These are phyloP conservation scores for Penicillium nucicola DNA, from an alignment of 495 filamentous ascomycete species.

Conservation along the genomic window DNA sequence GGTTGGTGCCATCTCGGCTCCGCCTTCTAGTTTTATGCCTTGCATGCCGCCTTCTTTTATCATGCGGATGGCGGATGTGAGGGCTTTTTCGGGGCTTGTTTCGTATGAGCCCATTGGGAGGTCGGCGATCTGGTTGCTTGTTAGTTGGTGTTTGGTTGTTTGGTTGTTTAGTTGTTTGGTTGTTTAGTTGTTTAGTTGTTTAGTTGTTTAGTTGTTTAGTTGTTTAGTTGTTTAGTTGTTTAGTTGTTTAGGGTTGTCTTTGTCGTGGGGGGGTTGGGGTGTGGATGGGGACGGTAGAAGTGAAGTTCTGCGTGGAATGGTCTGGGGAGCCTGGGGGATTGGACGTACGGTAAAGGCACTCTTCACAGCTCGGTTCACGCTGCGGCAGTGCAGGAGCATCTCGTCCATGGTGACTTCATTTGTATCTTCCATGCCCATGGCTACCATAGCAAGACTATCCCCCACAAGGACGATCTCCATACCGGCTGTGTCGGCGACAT, in stretches of 20 bases:
- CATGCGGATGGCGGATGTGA: slow-evolving; percentile 80
- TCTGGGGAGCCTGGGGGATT: neutral
- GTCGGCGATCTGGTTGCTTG: slow-evolving; percentile 63
- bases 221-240: neutral
- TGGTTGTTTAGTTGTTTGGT: neutral
- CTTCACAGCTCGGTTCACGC: slow-evolving; percentile 79
- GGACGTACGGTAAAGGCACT: slow-evolving; percentile 75
- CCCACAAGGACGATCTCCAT: slow-evolving; percentile 95
- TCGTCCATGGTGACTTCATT: slow-evolving; percentile 84
- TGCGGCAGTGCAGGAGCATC: slow-evolving; percentile 93
- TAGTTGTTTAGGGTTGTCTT: too few relatives aligned
- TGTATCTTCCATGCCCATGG: slow-evolving; percentile 92
- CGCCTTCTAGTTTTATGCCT: slow-evolving; percentile 90
- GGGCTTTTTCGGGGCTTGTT: slow-evolving; percentile 77
- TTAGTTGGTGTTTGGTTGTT: neutral
- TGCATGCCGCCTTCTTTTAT: slow-evolving; percentile 90
- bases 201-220: neutral
- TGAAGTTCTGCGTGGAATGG: neutral
- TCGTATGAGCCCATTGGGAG: slow-evolving; percentile 98
- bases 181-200: too few relatives aligned
- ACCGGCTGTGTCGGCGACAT: slow-evolving; percentile 85
- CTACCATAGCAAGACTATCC: slow-evolving; percentile 97
- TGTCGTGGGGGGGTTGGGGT: too few relatives aligned
- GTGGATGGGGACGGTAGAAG: neutral
- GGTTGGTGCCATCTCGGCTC: slow-evolving; percentile 79